Evolutionary conservation across 106 monocot genomes (phyloP).

Genomic region (Platanthera zijinensis): DNA sequence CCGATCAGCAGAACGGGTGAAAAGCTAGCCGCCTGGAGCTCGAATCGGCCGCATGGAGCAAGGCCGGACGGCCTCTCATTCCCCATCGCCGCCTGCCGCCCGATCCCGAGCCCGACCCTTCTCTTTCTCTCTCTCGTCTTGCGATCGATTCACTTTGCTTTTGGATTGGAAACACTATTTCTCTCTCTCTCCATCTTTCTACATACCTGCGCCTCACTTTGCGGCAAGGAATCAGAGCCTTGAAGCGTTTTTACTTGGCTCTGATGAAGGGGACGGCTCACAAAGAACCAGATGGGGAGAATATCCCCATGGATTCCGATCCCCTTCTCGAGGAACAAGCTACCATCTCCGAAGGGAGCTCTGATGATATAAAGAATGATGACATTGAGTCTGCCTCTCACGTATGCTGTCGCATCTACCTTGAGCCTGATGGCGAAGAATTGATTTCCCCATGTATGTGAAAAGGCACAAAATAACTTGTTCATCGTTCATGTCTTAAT

Average conservation of each 20-base stretch:
- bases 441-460: conserved; percentile 68
- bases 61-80: no score
- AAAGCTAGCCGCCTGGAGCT: no score
- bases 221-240: not conserved
- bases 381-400: conserved; percentile 51
- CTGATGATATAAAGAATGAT: conserved; percentile 41
- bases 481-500: conserved; percentile 95
- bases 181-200: no score
- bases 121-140: not conserved
- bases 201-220: not conserved
- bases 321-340: conserved; percentile 40
- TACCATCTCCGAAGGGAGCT: conserved; percentile 11
- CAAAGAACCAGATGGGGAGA: conserved; percentile 9
- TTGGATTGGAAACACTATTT: not conserved
- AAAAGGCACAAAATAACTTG: conserved; percentile 96
- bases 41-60: no score
- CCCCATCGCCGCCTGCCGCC: no score
- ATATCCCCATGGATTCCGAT: conserved; percentile 41
- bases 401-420: conserved; percentile 85
- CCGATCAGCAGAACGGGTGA: no score
- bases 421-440: conserved; percentile 55
- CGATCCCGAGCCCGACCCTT: no score
- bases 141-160: not conserved
- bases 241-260: not conserved
- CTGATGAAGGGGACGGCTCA: not conserved